A percentile compares a stretch with the other conserved stretches of the same genome.
phyloP scores from a whole-genome alignment of 805 yeast genomes.

The Schwanniomyces polymorphus region DNA sequence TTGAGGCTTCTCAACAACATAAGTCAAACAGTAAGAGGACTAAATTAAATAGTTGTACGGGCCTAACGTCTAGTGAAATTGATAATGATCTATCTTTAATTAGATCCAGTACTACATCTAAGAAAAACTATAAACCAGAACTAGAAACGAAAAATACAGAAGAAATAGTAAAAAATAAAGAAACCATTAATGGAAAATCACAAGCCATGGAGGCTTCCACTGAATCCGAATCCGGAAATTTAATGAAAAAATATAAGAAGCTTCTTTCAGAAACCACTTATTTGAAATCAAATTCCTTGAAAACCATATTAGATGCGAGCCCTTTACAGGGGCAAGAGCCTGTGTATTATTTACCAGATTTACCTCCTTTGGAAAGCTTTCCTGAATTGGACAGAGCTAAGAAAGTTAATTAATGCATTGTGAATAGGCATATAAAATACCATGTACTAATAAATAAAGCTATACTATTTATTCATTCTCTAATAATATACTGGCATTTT shows the following conservation, averaged over 20 bases:
- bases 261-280: constrained; percentile 4
- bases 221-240: constrained; percentile 10
- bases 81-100: constrained; percentile 21
- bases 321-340: not conserved
- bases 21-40: constrained; percentile 3
- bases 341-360: constrained; percentile 5
- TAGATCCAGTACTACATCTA: constrained; percentile 8
- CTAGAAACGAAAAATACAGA: constrained; percentile 5
- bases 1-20: constrained; percentile 1
- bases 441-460: not conserved
- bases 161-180: constrained; percentile 5
- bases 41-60: constrained; percentile 16
- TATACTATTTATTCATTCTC: constrained; percentile 41
- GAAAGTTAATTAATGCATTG: not conserved
- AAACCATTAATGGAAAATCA: not conserved
- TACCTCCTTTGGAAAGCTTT: constrained; percentile 27
- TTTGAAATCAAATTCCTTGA: not conserved
- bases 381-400: constrained; percentile 9
- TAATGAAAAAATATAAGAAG: constrained; percentile 9
- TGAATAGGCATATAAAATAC: not conserved
- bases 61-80: constrained; percentile 22
- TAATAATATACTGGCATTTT: constrained; percentile 76
- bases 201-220: constrained; percentile 4
- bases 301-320: not conserved
- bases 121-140: constrained; percentile 6